Evolutionary conservation across 176 grass and related monocot species (phyloP), one percentile per base, ranked within the genome.

Genomic region (Raddia distichophylla): DNA sequence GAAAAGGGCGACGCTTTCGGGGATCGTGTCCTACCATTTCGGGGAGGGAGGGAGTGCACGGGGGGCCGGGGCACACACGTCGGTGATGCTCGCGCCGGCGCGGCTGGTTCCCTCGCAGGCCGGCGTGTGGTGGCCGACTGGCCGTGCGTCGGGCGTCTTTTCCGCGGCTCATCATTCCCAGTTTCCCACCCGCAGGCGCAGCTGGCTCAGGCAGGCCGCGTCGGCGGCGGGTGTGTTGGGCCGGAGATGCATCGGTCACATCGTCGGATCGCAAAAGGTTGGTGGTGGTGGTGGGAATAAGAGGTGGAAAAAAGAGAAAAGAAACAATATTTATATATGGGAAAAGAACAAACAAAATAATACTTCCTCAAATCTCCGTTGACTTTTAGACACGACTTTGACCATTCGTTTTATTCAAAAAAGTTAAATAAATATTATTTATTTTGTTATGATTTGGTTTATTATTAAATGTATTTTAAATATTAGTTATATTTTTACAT

Each of bases 1-100:
- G 8, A n/a, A 56, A 78, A 40, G 47, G 60, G 20, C 44, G 45
- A 46, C 9, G 8, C 3, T 35, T 33, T 45, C 3, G 4, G 15
- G 18, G 43, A 46, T 33, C 47, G 47, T 71, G 69, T 52, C 52
- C 71, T 20, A 9, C 74, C 75, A 17, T 45, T 78, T 65, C 52
- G 50, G 11, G 15, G 75, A 5, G 5, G 10, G 10, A 1, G 5
- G 5, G 53, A 6, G 17, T 16, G 56, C 56, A n/a, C n/a, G 55
- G 55, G 17, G 16, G 51, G 51, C 14, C 49, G 10, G 51, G 51
- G 4, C 53, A 18, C 6, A 2, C 15, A 54, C 6, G 53, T 18
- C 53, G 7, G 53, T 0, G 53, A 0, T 10, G 37, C 37, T 40
- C 37, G 37, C 37, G 37, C 37, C 10, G 59, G n/a, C 59, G 59